Evolutionary conservation across 805 yeast genomes (phyloP).

Genomic region (Metschnikowia vanudenii): DNA sequence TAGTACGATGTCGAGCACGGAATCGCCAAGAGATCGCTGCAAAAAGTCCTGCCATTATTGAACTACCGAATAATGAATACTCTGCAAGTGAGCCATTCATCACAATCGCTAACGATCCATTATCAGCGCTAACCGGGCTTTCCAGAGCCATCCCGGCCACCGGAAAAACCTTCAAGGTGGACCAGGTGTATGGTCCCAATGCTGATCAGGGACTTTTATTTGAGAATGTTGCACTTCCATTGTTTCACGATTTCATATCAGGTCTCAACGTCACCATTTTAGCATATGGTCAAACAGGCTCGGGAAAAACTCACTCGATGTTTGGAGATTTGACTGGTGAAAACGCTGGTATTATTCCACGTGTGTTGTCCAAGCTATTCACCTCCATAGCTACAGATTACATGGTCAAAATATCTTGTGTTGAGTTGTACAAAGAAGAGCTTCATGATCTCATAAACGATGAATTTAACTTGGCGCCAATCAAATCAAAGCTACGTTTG

Average conservation of each 20-base stretch:
- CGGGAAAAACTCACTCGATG: constrained; percentile 82
- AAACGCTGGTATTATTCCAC: constrained; percentile 58
- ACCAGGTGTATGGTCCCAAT: constrained; percentile 79
- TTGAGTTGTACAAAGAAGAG: constrained; percentile 87
- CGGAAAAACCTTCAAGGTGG: constrained; percentile 54
- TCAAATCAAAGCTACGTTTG: constrained; percentile 27
- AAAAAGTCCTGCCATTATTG: constrained; percentile 48
- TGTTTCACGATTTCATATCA: constrained; percentile 60
- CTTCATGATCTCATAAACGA: constrained; percentile 65
- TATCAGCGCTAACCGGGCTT: constrained; percentile 19
- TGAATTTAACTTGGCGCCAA: constrained; percentile 28
- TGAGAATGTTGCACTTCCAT: constrained; percentile 68
- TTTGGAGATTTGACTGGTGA: constrained; percentile 43
- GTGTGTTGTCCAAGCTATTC: constrained; percentile 52
- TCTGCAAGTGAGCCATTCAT: constrained; percentile 22
- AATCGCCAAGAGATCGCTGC: constrained; percentile 42
- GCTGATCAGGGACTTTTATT: constrained; percentile 70
- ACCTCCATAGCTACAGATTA: constrained; percentile 49
- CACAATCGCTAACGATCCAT: constrained; percentile 20
- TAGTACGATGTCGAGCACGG: constrained; percentile 55
- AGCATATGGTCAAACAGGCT: constrained; percentile 84
- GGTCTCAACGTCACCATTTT: constrained; percentile 72
- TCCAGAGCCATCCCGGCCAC: constrained; percentile 20
- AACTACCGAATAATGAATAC: constrained; percentile 37
- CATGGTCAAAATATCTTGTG: constrained; percentile 72